Evolutionary conservation across 495 filamentous ascomycete genomes (phyloP).

Genomic region (Neurospora sp.): DNA sequence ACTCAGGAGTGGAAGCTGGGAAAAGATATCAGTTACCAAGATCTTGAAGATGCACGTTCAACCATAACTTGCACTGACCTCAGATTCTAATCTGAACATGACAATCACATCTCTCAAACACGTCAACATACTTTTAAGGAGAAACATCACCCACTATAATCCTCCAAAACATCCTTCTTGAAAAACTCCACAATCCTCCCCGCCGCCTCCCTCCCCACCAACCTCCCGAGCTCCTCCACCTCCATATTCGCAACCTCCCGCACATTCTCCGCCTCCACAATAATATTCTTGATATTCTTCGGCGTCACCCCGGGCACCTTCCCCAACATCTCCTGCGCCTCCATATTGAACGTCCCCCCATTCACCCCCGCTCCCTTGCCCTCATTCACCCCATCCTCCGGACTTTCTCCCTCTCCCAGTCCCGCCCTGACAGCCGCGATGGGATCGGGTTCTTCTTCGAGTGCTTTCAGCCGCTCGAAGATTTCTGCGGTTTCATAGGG

Average conservation of each 20-base stretch:
- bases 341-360: constrained; percentile 42
- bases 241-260: constrained; percentile 80
- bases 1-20: too few species aligned
- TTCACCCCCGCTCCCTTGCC: neutral
- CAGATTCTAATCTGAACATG: neutral
- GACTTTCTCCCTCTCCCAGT: constrained; percentile 47
- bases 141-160: constrained; percentile 3
- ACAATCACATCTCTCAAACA: neutral
- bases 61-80: too few species aligned
- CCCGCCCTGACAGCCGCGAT: constrained; percentile 76
- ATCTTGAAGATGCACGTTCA: too few species aligned
- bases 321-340: constrained; percentile 76
- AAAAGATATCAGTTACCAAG: too few species aligned
- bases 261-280: constrained; percentile 65
- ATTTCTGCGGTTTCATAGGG: constrained; percentile 98
- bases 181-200: constrained; percentile 77
- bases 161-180: constrained; percentile 59
- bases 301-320: constrained; percentile 78
- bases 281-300: constrained; percentile 60
- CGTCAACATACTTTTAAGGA: neutral
- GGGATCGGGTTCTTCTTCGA: constrained; percentile 82
- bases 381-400: constrained; percentile 29
- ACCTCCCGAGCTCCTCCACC: constrained; percentile 54
- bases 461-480: constrained; percentile 84
- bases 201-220: constrained; percentile 75